These are phyloP conservation scores for Chytridium lagenaria DNA, from an alignment of 371 early-diverging fungal genomes.

Conservation along the genomic window DNA sequence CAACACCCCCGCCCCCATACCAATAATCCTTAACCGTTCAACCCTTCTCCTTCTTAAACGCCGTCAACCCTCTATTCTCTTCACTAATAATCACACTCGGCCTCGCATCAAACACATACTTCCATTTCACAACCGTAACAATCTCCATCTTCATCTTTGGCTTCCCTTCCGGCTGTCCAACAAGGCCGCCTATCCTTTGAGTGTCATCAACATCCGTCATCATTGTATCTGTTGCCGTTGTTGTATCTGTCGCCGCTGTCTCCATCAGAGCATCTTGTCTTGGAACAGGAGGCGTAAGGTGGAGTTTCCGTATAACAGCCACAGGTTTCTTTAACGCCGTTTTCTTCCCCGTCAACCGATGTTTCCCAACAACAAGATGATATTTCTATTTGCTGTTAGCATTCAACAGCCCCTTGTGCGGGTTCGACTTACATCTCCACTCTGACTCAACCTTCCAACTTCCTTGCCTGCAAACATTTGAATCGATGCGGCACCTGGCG, in stretches of 20 bases:
- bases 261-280: too few relatives aligned
- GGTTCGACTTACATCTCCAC: background rate
- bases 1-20: too few relatives aligned
- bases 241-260: too few relatives aligned
- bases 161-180: background rate
- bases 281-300: too few relatives aligned
- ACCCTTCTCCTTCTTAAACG: background rate
- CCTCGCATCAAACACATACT: background rate
- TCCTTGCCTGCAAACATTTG: background rate
- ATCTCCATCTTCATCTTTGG: background rate
- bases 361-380: background rate
- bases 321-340: background rate
- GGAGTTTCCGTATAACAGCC: background rate
- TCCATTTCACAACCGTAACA: background rate
- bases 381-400: background rate
- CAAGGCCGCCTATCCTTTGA: too few relatives aligned
- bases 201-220: too few relatives aligned
- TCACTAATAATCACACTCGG: background rate
- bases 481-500: background rate
- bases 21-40: too few relatives aligned
- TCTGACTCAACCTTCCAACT: background rate
- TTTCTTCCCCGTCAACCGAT: background rate
- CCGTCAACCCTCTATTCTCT: background rate
- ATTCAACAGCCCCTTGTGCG: too few relatives aligned
- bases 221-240: too few relatives aligned